Evolutionary conservation across 179 eudicot genomes (phyloP), one percentile per base, ranked within the genome.

Genomic region (Beta lomatogona): DNA sequence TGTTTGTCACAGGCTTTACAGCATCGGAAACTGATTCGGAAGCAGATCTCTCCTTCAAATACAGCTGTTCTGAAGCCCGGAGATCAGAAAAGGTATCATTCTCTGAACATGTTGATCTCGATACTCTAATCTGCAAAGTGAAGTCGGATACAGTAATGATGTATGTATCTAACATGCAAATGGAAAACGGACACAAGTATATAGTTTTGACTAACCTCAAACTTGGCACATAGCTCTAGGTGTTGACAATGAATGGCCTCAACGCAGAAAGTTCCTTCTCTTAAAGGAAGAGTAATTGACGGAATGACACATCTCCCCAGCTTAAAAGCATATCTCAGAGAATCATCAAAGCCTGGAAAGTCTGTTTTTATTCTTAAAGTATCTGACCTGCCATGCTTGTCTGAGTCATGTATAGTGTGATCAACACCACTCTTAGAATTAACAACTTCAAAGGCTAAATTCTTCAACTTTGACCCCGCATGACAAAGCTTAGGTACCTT

Each of bases 281-380:
- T 60, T 19, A 75, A 58, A 68, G 94, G 97, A 57, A 91, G 86
- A 67, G 89, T 79, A 78, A 93, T 83, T 14, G 86, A 73, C 46
- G 88, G 91, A 83, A 93, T 82, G 31, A 59, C 58, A 63, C 97
- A 93, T 31, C 82, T 82, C 19, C 97, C 96, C 64, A 71, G 55
- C 54, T 68, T 80, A 75, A 93, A 93, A 72, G 84, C 81, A 73
- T 87, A 88, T 75, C 80, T 82, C 36, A 86, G 80, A 58, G 89
- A 79, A 71, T 88, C 85, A 78, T 85, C 89, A 31, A 48, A 48
- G 53, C 81, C 82, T 71, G 71, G 31, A 11, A 85, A 72, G 28
- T 85, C 84, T 28, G 90, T 82, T 72, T 61, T 80, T 46, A 93
- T 44, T 48, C 50, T 68, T 12, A 92, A 87, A 19, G 82, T 82